Percentiles rank a stretch among this genome's conserved stretches.
Evolutionary conservation across 1,284 basidiomycete genomes (phyloP).

Genomic region (Pseudozyma tsukubaensis): DNA sequence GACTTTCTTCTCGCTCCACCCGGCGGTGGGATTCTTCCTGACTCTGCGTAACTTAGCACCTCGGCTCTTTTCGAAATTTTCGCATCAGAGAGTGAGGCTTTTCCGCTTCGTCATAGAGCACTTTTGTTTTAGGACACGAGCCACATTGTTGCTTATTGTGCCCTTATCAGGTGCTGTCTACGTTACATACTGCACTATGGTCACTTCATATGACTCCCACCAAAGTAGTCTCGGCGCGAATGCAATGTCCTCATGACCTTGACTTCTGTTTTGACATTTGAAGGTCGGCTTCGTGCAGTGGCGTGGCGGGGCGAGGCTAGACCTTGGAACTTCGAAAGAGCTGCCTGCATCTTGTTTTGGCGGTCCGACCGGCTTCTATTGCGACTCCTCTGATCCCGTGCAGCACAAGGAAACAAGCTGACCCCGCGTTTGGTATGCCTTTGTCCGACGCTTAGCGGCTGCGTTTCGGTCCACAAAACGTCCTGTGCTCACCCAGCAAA

Average conservation of each 20-base stretch:
- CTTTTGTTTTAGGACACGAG: not conserved
- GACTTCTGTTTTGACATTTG: no score
- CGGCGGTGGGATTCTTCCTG: not conserved
- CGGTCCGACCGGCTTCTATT: slow-evolving; percentile 35
- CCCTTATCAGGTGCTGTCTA: not conserved
- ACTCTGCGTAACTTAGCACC: not conserved
- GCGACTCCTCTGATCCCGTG: not conserved
- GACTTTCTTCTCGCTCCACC: slow-evolving; percentile 10
- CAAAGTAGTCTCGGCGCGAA: not conserved
- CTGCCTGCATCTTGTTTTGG: slow-evolving; percentile 13
- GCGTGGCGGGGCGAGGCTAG: no score
- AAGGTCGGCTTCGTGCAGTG: no score
- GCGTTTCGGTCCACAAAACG: no score
- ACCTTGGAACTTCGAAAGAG: not conserved
- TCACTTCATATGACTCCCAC: not conserved
- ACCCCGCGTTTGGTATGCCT: slow-evolving; percentile 21
- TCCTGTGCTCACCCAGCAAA: not conserved
- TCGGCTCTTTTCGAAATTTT: slow-evolving; percentile 18
- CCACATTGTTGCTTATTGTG: not conserved
- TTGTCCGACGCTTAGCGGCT: not conserved
- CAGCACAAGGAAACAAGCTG: not conserved
- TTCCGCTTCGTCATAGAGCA: slow-evolving; percentile 1
- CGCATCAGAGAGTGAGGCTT: slow-evolving; percentile 2
- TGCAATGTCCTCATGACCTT: no score
- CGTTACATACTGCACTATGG: not conserved